Evolutionary conservation across 2,329 filamentous ascomycete genomes (phyloP).

Genomic region (Fusarium sp.): DNA sequence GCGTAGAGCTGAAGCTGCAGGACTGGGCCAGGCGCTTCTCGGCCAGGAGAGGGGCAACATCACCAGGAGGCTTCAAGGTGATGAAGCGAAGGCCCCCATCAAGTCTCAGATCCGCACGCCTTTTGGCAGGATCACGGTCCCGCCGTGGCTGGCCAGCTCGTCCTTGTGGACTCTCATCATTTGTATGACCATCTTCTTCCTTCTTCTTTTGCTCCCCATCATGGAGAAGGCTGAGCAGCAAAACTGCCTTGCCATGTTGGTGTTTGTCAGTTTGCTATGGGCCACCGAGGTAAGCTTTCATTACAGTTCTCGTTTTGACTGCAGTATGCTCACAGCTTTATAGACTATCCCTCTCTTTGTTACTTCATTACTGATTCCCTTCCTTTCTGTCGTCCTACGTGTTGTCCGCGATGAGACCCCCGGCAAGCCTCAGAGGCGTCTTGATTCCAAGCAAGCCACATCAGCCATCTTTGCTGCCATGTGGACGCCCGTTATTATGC

Average conservation of each 20-base stretch:
- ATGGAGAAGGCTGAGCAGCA: conserved; percentile 92
- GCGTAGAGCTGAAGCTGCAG: conserved; percentile 92
- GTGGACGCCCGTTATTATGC: conserved; percentile 99
- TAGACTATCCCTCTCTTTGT: conserved; percentile 96
- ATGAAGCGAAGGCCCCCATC: conserved; percentile 73
- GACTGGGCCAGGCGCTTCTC: conserved; percentile 86
- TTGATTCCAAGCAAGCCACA: conserved; percentile 85
- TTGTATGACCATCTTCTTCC: conserved; percentile 79
- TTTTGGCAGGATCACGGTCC: conserved; percentile 79
- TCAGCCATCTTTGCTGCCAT: conserved; percentile 91
- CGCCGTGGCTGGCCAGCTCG: conserved; percentile 84
- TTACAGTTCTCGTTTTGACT: not conserved
- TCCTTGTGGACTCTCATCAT: conserved; percentile 82
- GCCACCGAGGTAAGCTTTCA: conserved; percentile 81
- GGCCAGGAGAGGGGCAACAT: conserved; percentile 77
- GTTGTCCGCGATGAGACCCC: conserved; percentile 82
- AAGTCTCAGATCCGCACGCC: conserved; percentile 83
- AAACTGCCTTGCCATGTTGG: conserved; percentile 92
- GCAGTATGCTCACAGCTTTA: conserved; percentile 17
- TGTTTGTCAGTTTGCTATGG: conserved; percentile 95
- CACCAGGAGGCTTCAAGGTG: conserved; percentile 83
- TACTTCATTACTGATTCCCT: conserved; percentile 92
- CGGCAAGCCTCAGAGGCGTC: conserved; percentile 69
- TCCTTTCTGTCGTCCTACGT: conserved; percentile 86
- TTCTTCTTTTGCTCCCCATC: conserved; percentile 81